Conservation (phyloP, 2,329 filamentous ascomycete species). For the Botrytis cinerea region DNA sequence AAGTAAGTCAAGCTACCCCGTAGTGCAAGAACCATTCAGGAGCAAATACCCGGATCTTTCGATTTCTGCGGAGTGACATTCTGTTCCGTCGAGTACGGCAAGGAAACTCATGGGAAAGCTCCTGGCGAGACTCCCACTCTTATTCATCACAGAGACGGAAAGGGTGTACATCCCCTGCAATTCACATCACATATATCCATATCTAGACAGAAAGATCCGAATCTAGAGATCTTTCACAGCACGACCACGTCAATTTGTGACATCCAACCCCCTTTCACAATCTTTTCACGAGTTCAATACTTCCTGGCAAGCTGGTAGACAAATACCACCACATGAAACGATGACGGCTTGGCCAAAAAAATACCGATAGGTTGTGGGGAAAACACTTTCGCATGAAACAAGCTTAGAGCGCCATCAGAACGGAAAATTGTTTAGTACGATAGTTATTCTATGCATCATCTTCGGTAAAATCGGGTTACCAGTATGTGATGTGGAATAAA, state of each 20-base stretch:
- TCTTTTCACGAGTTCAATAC: neutral
- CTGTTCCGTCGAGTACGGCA: neutral
- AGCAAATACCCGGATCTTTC: conserved; percentile 13
- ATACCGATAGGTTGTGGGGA: conserved; percentile 6
- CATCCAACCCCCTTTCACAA: neutral
- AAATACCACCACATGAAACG: conserved; percentile 18
- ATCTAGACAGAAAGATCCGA: neutral
- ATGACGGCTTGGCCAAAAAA: neutral
- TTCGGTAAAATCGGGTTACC: neutral
- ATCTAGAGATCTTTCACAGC: neutral
- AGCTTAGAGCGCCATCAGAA: conserved; percentile 9
- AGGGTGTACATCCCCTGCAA: neutral
- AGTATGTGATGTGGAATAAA: neutral
- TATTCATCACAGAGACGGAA: conserved; percentile 11
- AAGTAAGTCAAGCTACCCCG: neutral
- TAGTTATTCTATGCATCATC: neutral
- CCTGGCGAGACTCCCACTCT: neutral
- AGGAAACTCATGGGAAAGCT: neutral
- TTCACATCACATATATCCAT: neutral
- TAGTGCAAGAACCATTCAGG: conserved; percentile 1
- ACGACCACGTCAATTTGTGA: conserved; percentile 1
- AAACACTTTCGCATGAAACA: conserved; percentile 14
- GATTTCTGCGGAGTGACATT: neutral
- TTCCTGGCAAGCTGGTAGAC: neutral
- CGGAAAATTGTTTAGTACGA: neutral